These are phyloP conservation scores for Rauvolfia tetraphylla DNA, from an alignment of 257 asterid species.

Conservation along the genomic window DNA sequence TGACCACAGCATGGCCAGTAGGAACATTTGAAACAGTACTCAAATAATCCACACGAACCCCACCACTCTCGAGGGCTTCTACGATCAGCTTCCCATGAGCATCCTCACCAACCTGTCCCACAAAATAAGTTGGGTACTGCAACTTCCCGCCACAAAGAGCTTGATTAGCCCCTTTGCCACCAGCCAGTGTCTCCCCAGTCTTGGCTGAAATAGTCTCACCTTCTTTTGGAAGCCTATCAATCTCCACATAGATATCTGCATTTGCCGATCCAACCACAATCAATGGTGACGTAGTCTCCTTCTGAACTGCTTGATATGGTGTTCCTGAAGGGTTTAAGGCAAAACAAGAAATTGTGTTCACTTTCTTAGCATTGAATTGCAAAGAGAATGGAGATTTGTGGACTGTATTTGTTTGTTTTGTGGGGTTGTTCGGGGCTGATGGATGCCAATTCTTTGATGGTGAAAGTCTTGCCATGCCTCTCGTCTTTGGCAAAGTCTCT, in stretches of 20 bases:
- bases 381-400: constrained; percentile 5
- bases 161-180: constrained; percentile 96
- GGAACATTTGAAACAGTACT: constrained; percentile 54
- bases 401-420: constrained; percentile 17
- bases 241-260: constrained; percentile 87
- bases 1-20: constrained; percentile 94
- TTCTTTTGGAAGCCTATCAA: constrained; percentile 73
- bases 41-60: constrained; percentile 63
- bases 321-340: constrained; percentile 31
- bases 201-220: constrained; percentile 88
- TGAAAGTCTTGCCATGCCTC: constrained; percentile 37
- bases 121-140: constrained; percentile 67
- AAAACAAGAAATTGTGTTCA: constrained; percentile 39
- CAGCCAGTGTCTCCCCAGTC: constrained; percentile 76
- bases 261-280: constrained; percentile 97
- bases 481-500: constrained; percentile 28
- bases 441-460: constrained; percentile 41
- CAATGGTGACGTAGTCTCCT: constrained; percentile 45
- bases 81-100: constrained; percentile 77
- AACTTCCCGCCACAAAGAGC: constrained; percentile 83
- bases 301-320: constrained; percentile 16
- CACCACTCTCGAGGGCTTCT: constrained; percentile 63
- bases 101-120: constrained; percentile 88
- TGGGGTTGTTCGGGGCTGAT: constrained; percentile 18
- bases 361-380: constrained; percentile 30